Conservation (phyloP, 352 stramenopile species). For the Pythium apleroticum region DNA sequence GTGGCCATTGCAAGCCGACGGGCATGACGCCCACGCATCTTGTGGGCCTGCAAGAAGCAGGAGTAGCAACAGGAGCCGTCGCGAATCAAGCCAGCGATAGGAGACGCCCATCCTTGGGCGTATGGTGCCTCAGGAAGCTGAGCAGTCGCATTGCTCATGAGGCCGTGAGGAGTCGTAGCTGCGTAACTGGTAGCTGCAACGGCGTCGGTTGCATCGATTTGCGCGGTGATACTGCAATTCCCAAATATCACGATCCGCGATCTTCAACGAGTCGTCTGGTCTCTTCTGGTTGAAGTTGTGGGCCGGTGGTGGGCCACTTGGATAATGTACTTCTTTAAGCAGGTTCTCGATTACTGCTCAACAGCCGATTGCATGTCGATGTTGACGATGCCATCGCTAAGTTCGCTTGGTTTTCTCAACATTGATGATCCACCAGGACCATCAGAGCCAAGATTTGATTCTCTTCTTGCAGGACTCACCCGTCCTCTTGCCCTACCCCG, state of each 20-base stretch:
- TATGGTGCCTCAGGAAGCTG: not conserved
- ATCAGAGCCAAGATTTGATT: too few relatives aligned
- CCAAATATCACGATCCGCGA: too few relatives aligned
- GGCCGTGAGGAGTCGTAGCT: not conserved
- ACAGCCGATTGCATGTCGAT: conserved; percentile 10
- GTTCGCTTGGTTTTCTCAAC: conserved; percentile 7
- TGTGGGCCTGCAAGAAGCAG: not conserved
- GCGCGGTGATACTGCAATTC: not conserved
- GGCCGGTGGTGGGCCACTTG: not conserved
- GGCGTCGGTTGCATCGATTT: not conserved
- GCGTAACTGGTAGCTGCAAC: not conserved
- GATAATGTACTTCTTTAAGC: not conserved
- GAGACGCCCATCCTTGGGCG: not conserved
- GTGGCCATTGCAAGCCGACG: conserved; percentile 68
- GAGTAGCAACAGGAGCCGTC: not conserved
- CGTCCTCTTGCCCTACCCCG: conserved; percentile 19
- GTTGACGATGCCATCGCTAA: conserved; percentile 24
- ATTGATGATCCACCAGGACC: not conserved
- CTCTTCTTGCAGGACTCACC: not conserved
- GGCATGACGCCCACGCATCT: conserved; percentile 32
- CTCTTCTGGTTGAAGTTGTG: conserved; percentile 26
- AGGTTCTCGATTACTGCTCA: not conserved
- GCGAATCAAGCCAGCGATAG: not conserved
- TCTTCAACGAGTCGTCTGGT: not conserved
- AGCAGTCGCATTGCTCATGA: not conserved